Conservation (phyloP, 345 rosid species). For the Rhizophora apiculata region DNA sequence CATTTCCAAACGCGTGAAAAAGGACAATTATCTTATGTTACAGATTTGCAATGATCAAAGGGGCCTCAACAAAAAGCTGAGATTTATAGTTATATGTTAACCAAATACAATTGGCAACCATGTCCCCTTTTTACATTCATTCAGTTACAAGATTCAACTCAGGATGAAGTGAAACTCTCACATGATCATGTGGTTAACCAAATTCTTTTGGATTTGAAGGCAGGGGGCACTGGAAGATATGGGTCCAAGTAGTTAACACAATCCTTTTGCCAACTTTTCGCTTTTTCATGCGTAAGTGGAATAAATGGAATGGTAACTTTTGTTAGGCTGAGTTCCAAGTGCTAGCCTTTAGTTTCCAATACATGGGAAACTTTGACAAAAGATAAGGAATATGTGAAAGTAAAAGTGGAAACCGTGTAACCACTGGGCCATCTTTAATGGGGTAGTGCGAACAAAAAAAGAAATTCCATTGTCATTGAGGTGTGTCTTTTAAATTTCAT, state of each 20-base stretch:
- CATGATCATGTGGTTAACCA: no score
- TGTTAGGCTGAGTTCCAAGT: background rate
- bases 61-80: background rate
- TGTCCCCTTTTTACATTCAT: no score
- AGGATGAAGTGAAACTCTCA: no score
- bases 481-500: background rate
- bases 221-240: no score
- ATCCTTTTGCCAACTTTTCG: background rate
- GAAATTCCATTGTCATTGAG: background rate
- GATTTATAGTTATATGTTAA: background rate
- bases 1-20: conserved; percentile 1
- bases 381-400: conserved; percentile 22
- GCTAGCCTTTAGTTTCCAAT: conserved; percentile 9
- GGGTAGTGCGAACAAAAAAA: background rate
- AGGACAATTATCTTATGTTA: background rate
- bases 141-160: no score
- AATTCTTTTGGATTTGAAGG: no score
- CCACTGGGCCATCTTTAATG: conserved; percentile 13
- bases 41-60: no score
- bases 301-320: background rate
- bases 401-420: conserved; percentile 3
- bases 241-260: no score
- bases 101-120: background rate
- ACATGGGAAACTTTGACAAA: conserved; percentile 24
- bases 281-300: background rate